A percentile compares a stretch with the other conserved stretches of the same genome.
Conservation (phyloP, 257 asterid species). For the Rehmannia glutinosa region DNA sequence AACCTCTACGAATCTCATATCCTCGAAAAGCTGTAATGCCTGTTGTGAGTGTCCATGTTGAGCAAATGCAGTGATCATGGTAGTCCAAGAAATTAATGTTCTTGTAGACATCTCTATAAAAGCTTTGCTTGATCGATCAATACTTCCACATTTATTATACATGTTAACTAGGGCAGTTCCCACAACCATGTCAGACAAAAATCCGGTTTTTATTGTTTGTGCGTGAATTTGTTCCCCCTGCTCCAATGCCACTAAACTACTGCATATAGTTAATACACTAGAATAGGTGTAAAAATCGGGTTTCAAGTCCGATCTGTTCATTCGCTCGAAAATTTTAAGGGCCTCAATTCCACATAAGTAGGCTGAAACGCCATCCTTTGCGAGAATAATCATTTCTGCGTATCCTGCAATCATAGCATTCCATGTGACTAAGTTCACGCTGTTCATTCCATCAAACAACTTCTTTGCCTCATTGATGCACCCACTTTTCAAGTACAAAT, state of each 20-base stretch:
- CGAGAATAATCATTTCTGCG: constrained; percentile 54
- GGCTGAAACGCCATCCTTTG: constrained; percentile 48
- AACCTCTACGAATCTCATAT: constrained; percentile 78
- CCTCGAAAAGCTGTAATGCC: constrained; percentile 74
- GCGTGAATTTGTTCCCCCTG: constrained; percentile 97
- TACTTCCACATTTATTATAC: constrained; percentile 92
- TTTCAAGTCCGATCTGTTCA: constrained; percentile 55
- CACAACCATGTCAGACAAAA: constrained; percentile 67
- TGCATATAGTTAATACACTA: constrained; percentile 62
- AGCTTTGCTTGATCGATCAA: constrained; percentile 65
- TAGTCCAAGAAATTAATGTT: constrained; percentile 89
- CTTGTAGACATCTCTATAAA: constrained; percentile 73
- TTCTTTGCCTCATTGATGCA: constrained; percentile 55
- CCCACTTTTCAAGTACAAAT: constrained; percentile 75
- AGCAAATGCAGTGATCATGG: constrained; percentile 71
- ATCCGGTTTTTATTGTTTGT: constrained; percentile 66
- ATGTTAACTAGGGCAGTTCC: constrained; percentile 85
- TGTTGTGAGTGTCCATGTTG: constrained; percentile 64
- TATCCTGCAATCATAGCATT: constrained; percentile 90
- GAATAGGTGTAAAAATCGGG: constrained; percentile 85
- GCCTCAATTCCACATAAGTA: constrained; percentile 66
- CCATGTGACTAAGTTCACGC: constrained; percentile 65
- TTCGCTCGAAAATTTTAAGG: constrained; percentile 52
- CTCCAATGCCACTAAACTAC: constrained; percentile 69
- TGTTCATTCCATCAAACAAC: constrained; percentile 62